phyloP scores from a whole-genome alignment of 2,329 filamentous ascomycete genomes.

The Scopulariopsis brevicaulis region DNA sequence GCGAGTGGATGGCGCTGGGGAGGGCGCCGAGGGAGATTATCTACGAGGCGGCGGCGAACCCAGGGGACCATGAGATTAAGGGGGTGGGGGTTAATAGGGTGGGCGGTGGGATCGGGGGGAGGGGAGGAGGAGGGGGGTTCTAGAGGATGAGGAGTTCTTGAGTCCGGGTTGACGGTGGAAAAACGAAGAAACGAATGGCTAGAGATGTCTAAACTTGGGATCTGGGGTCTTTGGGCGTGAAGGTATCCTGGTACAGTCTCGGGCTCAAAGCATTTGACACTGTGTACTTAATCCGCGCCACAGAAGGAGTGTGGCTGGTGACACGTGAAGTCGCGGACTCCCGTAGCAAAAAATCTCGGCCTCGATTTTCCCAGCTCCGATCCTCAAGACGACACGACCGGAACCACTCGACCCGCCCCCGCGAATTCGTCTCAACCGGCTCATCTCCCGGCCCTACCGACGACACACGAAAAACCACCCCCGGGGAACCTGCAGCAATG shows the following conservation, averaged over 20 bases:
- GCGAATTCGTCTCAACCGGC: neutral
- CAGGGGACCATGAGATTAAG: slow-evolving; percentile 68
- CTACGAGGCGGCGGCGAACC: slow-evolving; percentile 91
- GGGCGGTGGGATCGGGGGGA: slow-evolving; percentile 39
- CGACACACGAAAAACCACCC: neutral
- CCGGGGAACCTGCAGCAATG: slow-evolving; percentile 20
- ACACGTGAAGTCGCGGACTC: neutral
- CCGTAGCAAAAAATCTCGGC: neutral
- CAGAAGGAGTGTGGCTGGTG: neutral
- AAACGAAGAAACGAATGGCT: neutral
- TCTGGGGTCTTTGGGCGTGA: neutral
- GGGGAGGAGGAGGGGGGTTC: slow-evolving; percentile 8
- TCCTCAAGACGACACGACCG: neutral
- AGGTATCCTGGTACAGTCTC: no score
- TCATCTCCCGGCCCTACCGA: neutral
- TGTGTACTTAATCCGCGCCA: neutral
- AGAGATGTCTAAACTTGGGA: neutral
- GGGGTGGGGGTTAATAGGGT: slow-evolving; percentile 42
- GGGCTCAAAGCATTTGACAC: neutral
- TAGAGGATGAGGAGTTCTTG: neutral
- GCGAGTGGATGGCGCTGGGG: slow-evolving; percentile 82
- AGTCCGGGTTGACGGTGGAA: neutral
- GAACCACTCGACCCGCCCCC: neutral
- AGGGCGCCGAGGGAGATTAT: slow-evolving; percentile 63
- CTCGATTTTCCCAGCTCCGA: neutral